These are phyloP conservation scores for Jimgerdemannia lactiflua DNA, from an alignment of 192 early-diverging fungal genomes.

Conservation along the genomic window DNA sequence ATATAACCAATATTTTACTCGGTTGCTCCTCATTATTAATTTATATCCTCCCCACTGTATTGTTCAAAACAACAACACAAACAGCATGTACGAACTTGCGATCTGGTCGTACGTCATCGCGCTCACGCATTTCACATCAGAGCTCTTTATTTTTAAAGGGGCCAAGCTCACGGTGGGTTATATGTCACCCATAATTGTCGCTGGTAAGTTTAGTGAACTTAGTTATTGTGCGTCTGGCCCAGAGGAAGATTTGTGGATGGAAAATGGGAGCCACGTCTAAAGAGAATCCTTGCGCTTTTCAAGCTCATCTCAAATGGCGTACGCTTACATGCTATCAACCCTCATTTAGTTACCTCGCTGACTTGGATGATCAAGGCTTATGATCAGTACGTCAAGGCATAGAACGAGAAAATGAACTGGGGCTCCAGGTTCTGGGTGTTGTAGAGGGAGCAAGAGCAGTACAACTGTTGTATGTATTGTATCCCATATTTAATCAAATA, in stretches of 20 bases:
- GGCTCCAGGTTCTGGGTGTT: too few species aligned
- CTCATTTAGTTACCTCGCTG: not conserved
- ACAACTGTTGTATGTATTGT: too few species aligned
- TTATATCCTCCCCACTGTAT: conserved; percentile 18
- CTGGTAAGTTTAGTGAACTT: conserved; percentile 36
- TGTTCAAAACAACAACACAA: not conserved
- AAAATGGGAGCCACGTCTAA: not conserved
- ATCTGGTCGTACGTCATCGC: conserved; percentile 74
- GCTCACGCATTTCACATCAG: conserved; percentile 63
- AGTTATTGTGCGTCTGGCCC: not conserved
- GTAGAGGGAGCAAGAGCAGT: too few species aligned
- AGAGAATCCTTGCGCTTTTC: not conserved
- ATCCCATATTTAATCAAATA: too few species aligned
- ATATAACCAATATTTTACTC: not conserved
- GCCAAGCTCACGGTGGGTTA: conserved; percentile 61
- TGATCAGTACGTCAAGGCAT: not conserved
- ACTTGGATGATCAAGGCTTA: not conserved
- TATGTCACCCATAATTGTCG: conserved; percentile 63
- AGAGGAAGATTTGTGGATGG: not conserved
- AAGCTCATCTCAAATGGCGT: not conserved
- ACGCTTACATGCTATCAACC: not conserved
- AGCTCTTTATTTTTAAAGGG: conserved; percentile 61
- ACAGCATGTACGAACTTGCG: conserved; percentile 50
- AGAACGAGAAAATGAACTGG: not conserved
- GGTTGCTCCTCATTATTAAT: conserved; percentile 16